Base-by-base conservation (phyloP, 345 rosid species). In the Microthlaspi erraticum region DNA sequence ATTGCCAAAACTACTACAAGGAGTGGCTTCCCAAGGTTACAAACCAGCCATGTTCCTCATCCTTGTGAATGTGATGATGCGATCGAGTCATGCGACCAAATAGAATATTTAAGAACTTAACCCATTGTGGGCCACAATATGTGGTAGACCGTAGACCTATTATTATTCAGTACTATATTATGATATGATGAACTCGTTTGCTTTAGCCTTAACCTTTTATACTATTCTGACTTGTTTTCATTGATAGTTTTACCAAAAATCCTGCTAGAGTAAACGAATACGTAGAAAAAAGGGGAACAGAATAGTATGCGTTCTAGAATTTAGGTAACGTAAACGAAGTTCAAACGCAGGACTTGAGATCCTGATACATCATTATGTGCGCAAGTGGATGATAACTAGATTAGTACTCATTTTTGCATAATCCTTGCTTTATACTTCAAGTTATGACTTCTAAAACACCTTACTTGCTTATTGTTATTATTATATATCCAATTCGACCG, bases 21-120 rank as follows among this genome's bases (percentile, higher is more conserved):
- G 83, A 80, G 56, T 93, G 96, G 97, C 75, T 89, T 62, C 90
- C 94, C 17, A 73, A 66, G 66, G 81, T 84, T 39, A 34, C 78
- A 62, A 80, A 76, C 59, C 39, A 3, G 2, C 17, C 73, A 13
- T 81, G 80, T 60, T 78, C 81, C n/a, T 86, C 92, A 37, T 80
- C 98, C 45, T 81, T 89, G 18, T 87, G 29, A 26, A 79, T 89
- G 18, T 87, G 29, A 26, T 26, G 80, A 80, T 73, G 53, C 55
- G 45, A 49, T 55, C 26, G 43, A 23, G 19, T 16, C 10, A 54
- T 11, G 0, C 10, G 5, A 6, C n/a, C n/a, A 17, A 16, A 52
- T 5, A 31, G 43, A 56, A 43, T 39, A 13, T 38, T 18, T 13
- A 49, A 58, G 18, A 8, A 64, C 14, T 65, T 43, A 11, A 26